These are phyloP conservation scores for Fonsecaea pugnacius DNA, from an alignment of 2,329 filamentous ascomycete genomes.

Conservation along the genomic window DNA sequence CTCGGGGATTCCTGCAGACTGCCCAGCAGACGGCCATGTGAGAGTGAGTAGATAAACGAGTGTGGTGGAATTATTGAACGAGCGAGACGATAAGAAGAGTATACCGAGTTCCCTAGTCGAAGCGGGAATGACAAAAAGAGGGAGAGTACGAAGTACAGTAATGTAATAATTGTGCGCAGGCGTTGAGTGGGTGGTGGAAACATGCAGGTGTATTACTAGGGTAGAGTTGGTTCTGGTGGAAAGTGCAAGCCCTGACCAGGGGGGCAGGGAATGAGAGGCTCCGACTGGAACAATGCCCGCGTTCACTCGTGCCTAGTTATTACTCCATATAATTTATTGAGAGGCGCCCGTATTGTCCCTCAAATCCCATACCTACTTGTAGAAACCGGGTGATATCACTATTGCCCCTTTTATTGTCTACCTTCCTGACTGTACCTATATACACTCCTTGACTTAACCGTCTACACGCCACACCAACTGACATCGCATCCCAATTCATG, in stretches of 20 bases:
- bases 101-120: not conserved
- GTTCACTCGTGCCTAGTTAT: not conserved
- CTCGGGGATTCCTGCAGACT: slow-evolving; percentile 21
- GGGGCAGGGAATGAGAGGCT: not conserved
- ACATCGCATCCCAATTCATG: not conserved
- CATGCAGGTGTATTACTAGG: slow-evolving; percentile 3
- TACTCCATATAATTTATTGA: not conserved
- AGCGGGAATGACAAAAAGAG: slow-evolving; percentile 5
- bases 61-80: slow-evolving; percentile 13
- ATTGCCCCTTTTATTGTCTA: not conserved
- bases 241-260: slow-evolving; percentile 12
- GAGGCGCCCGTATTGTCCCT: not conserved
- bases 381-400: not conserved
- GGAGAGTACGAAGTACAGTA: not conserved
- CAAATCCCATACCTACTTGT: not conserved
- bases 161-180: not conserved
- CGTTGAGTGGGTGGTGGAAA: slow-evolving; percentile 9
- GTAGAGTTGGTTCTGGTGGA: not conserved
- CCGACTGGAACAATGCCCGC: not conserved
- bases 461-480: not conserved
- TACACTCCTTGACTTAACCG: not conserved
- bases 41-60: slow-evolving; percentile 18
- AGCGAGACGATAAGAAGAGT: slow-evolving; percentile 1
- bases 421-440: not conserved
- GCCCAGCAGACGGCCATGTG: slow-evolving; percentile 30